phyloP scores from a whole-genome alignment of 192 early-diverging fungal species.

The Pilaira anomala region DNA sequence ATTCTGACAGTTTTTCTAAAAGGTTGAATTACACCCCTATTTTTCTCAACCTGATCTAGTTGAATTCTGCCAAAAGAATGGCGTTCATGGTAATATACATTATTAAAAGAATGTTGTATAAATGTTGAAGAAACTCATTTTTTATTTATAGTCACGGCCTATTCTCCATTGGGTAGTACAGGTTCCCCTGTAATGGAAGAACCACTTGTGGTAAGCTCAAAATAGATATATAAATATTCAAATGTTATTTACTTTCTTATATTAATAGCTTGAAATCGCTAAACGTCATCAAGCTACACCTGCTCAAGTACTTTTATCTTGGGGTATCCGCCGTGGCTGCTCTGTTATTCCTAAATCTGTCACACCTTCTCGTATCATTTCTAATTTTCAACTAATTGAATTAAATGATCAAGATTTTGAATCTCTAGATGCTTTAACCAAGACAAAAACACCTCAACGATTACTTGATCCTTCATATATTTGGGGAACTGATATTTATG shows the following conservation, averaged over 20 bases:
- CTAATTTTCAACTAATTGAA: constrained; percentile 24
- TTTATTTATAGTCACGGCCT: constrained; percentile 59
- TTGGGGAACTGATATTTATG: constrained; percentile 8
- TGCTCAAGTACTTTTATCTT: constrained; percentile 77
- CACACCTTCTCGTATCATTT: constrained; percentile 40
- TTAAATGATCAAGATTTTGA: constrained; percentile 11
- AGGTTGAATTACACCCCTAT: constrained; percentile 85
- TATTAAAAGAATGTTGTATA: not conserved
- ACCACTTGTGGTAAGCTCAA: constrained; percentile 22
- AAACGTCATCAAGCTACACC: constrained; percentile 60
- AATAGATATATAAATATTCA: not conserved
- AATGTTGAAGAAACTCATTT: not conserved
- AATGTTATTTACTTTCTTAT: not conserved
- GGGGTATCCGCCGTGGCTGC: constrained; percentile 72
- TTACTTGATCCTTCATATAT: constrained; percentile 1
- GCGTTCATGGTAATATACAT: constrained; percentile 47
- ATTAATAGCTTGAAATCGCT: constrained; percentile 49
- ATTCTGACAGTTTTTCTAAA: not conserved
- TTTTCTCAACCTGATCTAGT: constrained; percentile 69
- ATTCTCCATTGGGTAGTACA: constrained; percentile 73
- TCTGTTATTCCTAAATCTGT: constrained; percentile 83
- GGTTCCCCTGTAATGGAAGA: constrained; percentile 25
- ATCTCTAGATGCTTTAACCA: not conserved
- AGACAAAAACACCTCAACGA: not conserved
- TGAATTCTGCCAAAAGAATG: constrained; percentile 64